Evolutionary conservation across 805 yeast genomes (phyloP), one percentile per base, ranked within the genome.

Genomic region (Geotrichum ghanense): DNA sequence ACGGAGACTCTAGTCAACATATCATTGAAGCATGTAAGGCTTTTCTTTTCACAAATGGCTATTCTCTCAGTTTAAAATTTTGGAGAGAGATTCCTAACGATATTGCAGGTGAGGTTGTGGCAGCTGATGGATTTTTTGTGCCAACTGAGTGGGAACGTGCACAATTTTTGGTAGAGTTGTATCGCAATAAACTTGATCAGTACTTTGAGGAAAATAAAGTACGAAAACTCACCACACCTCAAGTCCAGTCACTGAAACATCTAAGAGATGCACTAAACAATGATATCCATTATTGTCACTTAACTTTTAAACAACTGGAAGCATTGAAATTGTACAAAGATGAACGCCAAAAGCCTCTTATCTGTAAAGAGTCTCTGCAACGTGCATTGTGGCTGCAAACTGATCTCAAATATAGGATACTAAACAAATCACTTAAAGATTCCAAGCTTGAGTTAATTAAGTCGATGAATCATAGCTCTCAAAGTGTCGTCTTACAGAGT

Each of bases 121-220:
- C 73, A 0, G 63, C 69, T 16, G 78, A 76, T 52, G 72, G 70
- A 19, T 75, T 76, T 51, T 76, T 72, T 55, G 74, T 74, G 3
- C 75, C 76, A 1, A 66, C 68, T 1, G 81, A 76, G 55, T 74
- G 77, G 77, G 78, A 74, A 40, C 62, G 81, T 45, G 72, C 76
- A 40, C 50, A 71, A 23, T 75, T 76, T 50, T 62, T 71, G 2
- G 67, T 72, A 31, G 66, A 61, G 41, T 53, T 73, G 42, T 62
- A 72, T 41, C 14, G 39, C 24, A 16, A 20, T 16, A 39, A 22
- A 24, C 5, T 21, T 5, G 16, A 20, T 25, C 43, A 12, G 42
- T 25, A n/a, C 5, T 22, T 27, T 20, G 27, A 42, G 6, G 42
- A 44, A 20, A 35, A 37, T 31, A 17, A 44, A 20, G 23, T 39